A percentile compares a stretch with the other conserved stretches of the same genome.
Conservation (phyloP, 2,329 filamentous ascomycete genomes). For the Diaporthe ilicicola region DNA sequence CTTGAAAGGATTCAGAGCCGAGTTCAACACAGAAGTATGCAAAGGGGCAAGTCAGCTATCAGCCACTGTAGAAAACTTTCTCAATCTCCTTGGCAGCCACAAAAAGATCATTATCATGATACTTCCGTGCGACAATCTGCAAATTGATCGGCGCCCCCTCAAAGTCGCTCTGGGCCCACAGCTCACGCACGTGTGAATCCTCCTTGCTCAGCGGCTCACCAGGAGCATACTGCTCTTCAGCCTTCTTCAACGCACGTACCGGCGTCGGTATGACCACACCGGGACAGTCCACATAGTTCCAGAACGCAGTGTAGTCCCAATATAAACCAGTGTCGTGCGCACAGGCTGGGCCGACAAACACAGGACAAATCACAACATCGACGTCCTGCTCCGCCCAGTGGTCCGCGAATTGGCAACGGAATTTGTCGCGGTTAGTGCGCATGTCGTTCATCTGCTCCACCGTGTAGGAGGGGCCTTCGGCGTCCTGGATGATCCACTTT, state of each 20-base stretch:
- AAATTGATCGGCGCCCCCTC: conserved; percentile 44
- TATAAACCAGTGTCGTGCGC: conserved; percentile 47
- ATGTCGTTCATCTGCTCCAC: conserved; percentile 39
- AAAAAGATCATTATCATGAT: conserved; percentile 47
- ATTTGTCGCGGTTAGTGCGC: conserved; percentile 42
- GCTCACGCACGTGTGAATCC: conserved; percentile 41
- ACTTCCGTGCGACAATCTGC: conserved; percentile 45
- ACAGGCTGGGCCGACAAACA: conserved; percentile 48
- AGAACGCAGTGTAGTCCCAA: conserved; percentile 50
- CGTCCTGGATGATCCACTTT: conserved; percentile 48
- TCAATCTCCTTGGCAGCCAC: conserved; percentile 40
- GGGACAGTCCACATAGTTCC: conserved; percentile 49
- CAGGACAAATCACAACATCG: conserved; percentile 47
- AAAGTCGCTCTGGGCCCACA: conserved; percentile 45
- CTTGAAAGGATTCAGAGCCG: no score
- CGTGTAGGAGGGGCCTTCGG: conserved; percentile 37
- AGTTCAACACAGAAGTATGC: no score
- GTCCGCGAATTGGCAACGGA: conserved; percentile 43
- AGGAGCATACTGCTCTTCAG: conserved; percentile 39
- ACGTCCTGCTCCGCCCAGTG: conserved; percentile 48
- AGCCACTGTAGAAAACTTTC: not conserved
- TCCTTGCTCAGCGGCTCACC: conserved; percentile 42
- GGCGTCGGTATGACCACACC: conserved; percentile 47
- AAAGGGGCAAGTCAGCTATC: no score
- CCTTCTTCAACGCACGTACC: conserved; percentile 40